phyloP scores from a whole-genome alignment of 345 rosid species.

The Conringia planisiliqua region DNA sequence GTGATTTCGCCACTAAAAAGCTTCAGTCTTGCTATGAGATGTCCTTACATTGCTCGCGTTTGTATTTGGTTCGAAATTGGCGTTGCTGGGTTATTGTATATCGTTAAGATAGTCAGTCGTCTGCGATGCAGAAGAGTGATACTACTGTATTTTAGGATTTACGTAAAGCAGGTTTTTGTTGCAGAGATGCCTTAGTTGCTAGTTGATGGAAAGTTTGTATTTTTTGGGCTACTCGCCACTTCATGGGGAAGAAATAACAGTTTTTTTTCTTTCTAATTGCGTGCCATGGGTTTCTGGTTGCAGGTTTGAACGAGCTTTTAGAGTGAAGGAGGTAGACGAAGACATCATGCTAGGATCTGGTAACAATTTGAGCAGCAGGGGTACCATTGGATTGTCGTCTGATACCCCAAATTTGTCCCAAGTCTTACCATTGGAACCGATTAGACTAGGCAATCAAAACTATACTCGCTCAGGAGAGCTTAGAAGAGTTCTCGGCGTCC shows the following conservation, averaged over 20 bases:
- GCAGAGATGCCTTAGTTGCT: background rate
- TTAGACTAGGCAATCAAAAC: slow-evolving; percentile 63
- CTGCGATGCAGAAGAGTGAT: background rate
- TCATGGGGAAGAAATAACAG: background rate
- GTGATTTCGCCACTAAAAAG: background rate
- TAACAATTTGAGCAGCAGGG: slow-evolving; percentile 52
- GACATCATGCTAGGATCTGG: slow-evolving; percentile 58
- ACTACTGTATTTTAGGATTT: background rate
- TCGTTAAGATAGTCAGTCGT: background rate
- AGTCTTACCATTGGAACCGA: slow-evolving; percentile 71
- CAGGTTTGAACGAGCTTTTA: slow-evolving; percentile 25
- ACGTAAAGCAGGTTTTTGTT: background rate
- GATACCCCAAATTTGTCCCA: slow-evolving; percentile 66
- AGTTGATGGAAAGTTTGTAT: background rate
- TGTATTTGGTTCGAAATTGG: background rate
- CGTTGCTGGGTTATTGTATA: background rate
- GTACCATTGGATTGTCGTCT: slow-evolving; percentile 42
- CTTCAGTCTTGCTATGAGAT: background rate
- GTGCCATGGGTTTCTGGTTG: background rate
- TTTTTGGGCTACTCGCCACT: background rate
- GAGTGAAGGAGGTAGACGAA: slow-evolving; percentile 1
- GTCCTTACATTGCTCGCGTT: background rate
- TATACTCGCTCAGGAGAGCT: slow-evolving; percentile 73
- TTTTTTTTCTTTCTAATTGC: background rate
- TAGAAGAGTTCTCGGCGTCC: slow-evolving; percentile 66